Percentiles rank a stretch among this genome's conserved stretches.
Conservation (phyloP, 768 basidiomycete genomes). For the Tricholoma flavovirens region DNA sequence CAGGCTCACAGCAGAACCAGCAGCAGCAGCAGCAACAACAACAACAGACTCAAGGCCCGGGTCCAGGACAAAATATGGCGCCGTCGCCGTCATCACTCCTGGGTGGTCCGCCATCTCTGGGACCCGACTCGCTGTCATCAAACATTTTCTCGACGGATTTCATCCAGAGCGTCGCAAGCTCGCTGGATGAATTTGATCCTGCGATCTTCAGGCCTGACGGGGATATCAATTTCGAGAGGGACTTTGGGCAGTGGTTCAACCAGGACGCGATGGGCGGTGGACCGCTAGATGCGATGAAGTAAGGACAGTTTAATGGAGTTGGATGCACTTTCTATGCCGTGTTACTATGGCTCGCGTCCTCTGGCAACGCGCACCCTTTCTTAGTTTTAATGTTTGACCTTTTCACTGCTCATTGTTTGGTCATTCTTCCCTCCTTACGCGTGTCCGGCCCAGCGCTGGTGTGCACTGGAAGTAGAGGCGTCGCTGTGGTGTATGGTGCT, state of each 20-base stretch:
- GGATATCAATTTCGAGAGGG: constrained; percentile 62
- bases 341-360: not conserved
- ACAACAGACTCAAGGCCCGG: constrained; percentile 9
- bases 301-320: not conserved
- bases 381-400: not conserved
- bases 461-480: not conserved
- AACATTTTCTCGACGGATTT: constrained; percentile 34
- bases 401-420: not conserved
- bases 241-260: constrained; percentile 75
- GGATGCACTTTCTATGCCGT: not conserved
- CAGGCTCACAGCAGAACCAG: constrained; percentile 14
- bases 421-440: not conserved
- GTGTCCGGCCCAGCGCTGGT: not conserved
- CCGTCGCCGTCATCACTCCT: constrained; percentile 25
- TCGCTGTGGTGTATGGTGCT: not conserved
- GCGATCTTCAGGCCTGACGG: constrained; percentile 39
- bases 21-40: constrained; percentile 8
- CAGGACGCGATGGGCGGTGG: constrained; percentile 30
- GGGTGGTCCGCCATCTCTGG: constrained; percentile 13
- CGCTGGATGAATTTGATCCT: constrained; percentile 38
- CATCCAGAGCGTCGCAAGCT: constrained; percentile 35
- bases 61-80: constrained; percentile 16
- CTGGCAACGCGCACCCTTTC: not conserved
- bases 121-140: constrained; percentile 8
- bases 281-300: constrained; percentile 14